phyloP scores from a whole-genome alignment of 495 filamentous ascomycete genomes.

The Daldinia vernicosa region DNA sequence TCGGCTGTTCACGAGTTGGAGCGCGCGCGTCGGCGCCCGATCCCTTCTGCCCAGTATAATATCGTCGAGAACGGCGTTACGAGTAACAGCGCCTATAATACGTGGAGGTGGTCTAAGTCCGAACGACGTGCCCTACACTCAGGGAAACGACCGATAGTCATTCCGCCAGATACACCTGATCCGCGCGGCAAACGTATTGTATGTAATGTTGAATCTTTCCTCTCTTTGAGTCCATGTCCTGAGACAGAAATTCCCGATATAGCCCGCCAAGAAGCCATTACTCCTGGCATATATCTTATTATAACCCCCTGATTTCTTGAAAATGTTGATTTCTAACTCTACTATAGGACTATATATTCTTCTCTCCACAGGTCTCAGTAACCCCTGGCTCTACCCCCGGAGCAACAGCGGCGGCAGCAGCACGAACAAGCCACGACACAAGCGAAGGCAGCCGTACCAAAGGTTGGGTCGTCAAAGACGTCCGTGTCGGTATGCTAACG shows the following conservation, averaged over 20 bases:
- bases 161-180: conserved; percentile 69
- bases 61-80: conserved; percentile 83
- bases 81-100: conserved; percentile 86
- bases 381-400: conserved; percentile 34
- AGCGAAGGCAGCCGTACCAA: conserved; percentile 42
- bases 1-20: conserved; percentile 72
- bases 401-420: conserved; percentile 1
- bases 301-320: neutral
- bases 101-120: conserved; percentile 86
- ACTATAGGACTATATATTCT: conserved; percentile 83
- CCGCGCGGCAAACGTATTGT: conserved; percentile 77
- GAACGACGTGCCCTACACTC: conserved; percentile 65
- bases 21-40: conserved; percentile 58
- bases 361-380: conserved; percentile 42
- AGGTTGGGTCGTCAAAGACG: conserved; percentile 73
- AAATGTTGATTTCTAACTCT: neutral
- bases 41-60: conserved; percentile 79
- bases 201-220: neutral
- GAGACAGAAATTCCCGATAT: neutral
- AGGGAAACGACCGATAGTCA: conserved; percentile 56
- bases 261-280: neutral
- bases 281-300: neutral
- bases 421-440: conserved; percentile 27
- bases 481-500: conserved; percentile 80
- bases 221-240: neutral